Base-by-base conservation (phyloP, 306 rosid species). In the Lathyrus oleraceus region DNA sequence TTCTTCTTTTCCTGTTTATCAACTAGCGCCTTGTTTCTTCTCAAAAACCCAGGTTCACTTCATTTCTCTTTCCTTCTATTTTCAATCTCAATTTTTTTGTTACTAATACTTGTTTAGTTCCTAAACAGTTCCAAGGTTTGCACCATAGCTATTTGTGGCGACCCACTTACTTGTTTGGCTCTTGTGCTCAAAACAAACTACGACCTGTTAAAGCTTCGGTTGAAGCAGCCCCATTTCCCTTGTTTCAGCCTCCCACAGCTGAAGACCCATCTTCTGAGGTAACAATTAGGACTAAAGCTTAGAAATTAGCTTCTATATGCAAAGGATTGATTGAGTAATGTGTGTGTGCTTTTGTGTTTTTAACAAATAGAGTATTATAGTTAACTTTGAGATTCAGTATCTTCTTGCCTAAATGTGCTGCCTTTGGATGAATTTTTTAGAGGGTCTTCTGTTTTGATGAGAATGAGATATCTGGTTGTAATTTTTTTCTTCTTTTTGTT, bases 201-300 rank as follows among this genome's bases (percentile, higher is more conserved):
- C 85, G 53, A 38, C 84, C 87, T 80, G 78, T 88, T 47, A 84
- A 75, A 75, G 91, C 96, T 59, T 72, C 84, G 5, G 59, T 87
- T 21, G 86, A 70, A 57, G 62, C 81, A 61, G 64, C 90, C 13
- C 69, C 85, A 16, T 94, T 82, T 82, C 90, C 98, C 4, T 70
- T 94, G 76, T 67, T 88, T 67, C 90, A 83, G 49, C 69, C 87
- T 66, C 73, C 81, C 51, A 56, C 83, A 61, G 70, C 28, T 23
- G 90, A 90, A 45, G 87, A 87, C 2, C 61, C 90, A 20, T 3
- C 83, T 0, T 85, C 97, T 40, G 88, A 90, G 86, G 98, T 90
- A 69, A 32, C 60, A 43, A 40, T 27, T 60, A 13, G 61, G 67
- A 71, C 52, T 12, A 61, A 10, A 4, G n/a, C 38, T 8, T 32